Conservation (phyloP, 2,329 filamentous ascomycete species). For the Diplocarpon mali region DNA sequence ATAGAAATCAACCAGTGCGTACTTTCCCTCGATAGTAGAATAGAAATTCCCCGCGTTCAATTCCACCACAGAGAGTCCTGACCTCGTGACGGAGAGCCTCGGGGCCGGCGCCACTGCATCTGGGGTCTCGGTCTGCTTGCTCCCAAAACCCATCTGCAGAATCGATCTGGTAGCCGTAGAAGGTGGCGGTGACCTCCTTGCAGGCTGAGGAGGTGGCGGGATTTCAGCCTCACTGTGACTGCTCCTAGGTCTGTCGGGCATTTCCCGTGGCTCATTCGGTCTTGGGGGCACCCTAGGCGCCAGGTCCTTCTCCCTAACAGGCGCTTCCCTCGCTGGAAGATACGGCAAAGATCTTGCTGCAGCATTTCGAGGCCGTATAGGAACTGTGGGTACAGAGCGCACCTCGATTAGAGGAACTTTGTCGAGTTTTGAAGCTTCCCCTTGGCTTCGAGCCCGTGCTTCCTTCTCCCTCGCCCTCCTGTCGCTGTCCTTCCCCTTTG, state of each 20-base stretch:
- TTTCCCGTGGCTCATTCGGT: constrained; percentile 34
- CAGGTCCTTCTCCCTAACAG: constrained; percentile 16
- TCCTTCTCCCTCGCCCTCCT: constrained; percentile 31
- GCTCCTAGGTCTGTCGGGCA: constrained; percentile 25
- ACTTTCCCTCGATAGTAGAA: constrained; percentile 75
- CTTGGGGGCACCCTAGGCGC: constrained; percentile 23
- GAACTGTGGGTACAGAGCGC: constrained; percentile 31
- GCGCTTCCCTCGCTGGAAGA: constrained; percentile 24
- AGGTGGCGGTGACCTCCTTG: constrained; percentile 19
- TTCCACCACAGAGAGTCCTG: constrained; percentile 52
- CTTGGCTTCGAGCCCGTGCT: constrained; percentile 34
- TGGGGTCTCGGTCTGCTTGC: constrained; percentile 17
- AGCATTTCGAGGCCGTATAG: constrained; percentile 12
- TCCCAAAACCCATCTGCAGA: constrained; percentile 21
- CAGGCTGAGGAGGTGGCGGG: constrained; percentile 8
- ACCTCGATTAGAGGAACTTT: constrained; percentile 29
- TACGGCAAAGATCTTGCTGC: constrained; percentile 31
- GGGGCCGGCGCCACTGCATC: constrained; percentile 13
- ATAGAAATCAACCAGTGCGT: constrained; percentile 93
- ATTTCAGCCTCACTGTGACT: constrained; percentile 8
- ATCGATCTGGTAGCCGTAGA: constrained; percentile 12
- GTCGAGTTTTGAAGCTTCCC: constrained; percentile 20
- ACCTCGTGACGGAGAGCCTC: constrained; percentile 1
- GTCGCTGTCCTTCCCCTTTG: constrained; percentile 27
- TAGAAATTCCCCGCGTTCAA: constrained; percentile 85